Evolutionary conservation across 805 yeast genomes (phyloP), one percentile per base, ranked within the genome.

Genomic region (Phaffomyces opuntiae): DNA sequence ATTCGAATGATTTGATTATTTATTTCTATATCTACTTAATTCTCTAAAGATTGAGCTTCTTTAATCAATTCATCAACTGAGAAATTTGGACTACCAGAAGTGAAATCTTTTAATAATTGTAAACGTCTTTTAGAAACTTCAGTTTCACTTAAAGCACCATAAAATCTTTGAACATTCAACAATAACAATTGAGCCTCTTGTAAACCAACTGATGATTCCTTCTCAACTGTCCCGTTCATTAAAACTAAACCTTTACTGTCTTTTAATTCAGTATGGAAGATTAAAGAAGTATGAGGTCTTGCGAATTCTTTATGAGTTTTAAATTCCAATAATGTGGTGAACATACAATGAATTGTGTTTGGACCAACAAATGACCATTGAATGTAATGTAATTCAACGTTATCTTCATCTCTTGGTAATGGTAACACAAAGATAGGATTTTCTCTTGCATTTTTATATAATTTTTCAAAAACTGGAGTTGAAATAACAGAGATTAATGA

Each of bases 331-430:
- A 93, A 73, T 0, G 96, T 81, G 2, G 99, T 93, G 55, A 93
- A 72, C 75, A 93, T 75, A 60, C 95, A 87, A 66, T 93, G 96
- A 1, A 87, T 72, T 3, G 97, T 90, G 37, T 79, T 56, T 14
- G 86, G 82, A 1, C 91, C 96, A 13, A 84, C 90, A 62, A 88
- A 87, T 17, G 80, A 73, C 99, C 99, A 93, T 67, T 93, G 98
- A 21, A 90, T 79, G 62, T 84, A 88, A 60, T 93, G 97, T 67
- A 93, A 74, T 66, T 93, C 99, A 57, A 71, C 67, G 48, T 80
- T 81, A 7, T 59, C 64, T 1, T 52, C 54, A 9, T 70, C 78
- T 54, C 82, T 78, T 6, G 97, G 96, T 45, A 93, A 67, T 0
- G 99, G 99, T 24, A 93, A 72, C n/a, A 93, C 83, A 65, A 93